Base-by-base conservation (phyloP, 768 basidiomycete genomes). In the Serendipita sp. region DNA sequence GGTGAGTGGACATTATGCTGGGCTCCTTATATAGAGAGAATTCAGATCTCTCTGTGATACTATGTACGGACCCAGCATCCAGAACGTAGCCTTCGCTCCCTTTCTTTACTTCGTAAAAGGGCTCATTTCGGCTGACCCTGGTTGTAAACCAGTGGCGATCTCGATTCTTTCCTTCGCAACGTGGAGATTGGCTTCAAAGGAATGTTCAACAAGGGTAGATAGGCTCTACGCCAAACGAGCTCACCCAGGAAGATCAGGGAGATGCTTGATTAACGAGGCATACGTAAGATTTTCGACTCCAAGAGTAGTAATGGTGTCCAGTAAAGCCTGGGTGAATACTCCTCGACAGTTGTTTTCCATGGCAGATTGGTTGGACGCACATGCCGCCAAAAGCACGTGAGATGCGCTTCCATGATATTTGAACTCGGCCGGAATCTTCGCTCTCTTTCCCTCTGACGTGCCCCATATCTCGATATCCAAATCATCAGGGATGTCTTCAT, bases 301-400 rank as follows among this genome's bases (percentile, higher is more conserved):
- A 16, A 76, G 69, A 45, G 72, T 71, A 38, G 78, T 73, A 58
- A 76, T 78, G 18, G 79, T 75, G 32, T 78, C 73, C 24, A 87
- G 73, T 41, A 88, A 76, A 18, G 76, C 75, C 46, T 72, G 74
- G 2, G 86, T 88, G 69, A 88, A 83, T 67, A 74, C 76, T 1
- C 86, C 86, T 7, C 86, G 85, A 38, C 79, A 77, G 68, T 84
- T 84, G 64, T 79, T 79, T 68, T 88, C 86, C 4, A 75, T 70
- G 11, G 86, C 86, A 64, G 76, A 77, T 66, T 80, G 80, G 3
- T 78, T 82, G 3, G 78, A 74, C 28, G 76, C 74, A 67, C 82
- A 84, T 2, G 85, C 86, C 30, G 81, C 77, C 18, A 88, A 75
- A 44, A 84, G 74, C 30, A 78, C 76, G 69, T 88, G 81, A 0